Evolutionary conservation across 169 alveolate species (phyloP).

Genomic region (Toxoplasma gondii): DNA sequence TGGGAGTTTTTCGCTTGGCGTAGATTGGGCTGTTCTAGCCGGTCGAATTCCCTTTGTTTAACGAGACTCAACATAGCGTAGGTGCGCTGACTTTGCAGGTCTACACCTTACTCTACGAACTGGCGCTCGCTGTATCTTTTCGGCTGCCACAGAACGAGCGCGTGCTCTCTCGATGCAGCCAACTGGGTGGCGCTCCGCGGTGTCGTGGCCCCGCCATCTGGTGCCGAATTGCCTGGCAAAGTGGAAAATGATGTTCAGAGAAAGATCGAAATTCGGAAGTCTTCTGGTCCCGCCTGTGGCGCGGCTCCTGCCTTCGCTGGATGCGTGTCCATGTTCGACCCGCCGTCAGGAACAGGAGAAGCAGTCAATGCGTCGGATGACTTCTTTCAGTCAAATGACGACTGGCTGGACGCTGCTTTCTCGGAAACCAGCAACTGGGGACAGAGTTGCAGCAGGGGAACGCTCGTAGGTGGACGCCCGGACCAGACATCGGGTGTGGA

Average conservation of each 20-base stretch:
- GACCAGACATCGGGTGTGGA: not conserved
- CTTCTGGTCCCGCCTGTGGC: not conserved
- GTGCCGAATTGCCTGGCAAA: not conserved
- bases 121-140: conserved; percentile 60
- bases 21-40: no score
- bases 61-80: not conserved
- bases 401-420: conserved; percentile 29
- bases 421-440: not conserved
- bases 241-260: not conserved
- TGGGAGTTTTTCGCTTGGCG: no score
- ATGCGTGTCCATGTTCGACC: no score
- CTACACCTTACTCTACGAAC: conserved; percentile 63
- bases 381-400: not conserved
- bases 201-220: not conserved
- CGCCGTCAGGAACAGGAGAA: no score
- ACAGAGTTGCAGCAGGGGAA: not conserved
- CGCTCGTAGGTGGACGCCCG: not conserved
- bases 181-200: conserved; percentile 34
- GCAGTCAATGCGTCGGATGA: not conserved
- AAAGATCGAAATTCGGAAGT: not conserved
- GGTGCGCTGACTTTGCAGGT: conserved; percentile 26
- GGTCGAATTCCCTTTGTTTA: no score
- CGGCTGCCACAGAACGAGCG: conserved; percentile 52
- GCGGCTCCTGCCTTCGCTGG: no score
- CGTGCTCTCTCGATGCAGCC: not conserved